A percentile compares a stretch with the other conserved stretches of the same genome.
phyloP scores from a whole-genome alignment of 768 basidiomycete genomes.

The Termitomyces sp. region DNA sequence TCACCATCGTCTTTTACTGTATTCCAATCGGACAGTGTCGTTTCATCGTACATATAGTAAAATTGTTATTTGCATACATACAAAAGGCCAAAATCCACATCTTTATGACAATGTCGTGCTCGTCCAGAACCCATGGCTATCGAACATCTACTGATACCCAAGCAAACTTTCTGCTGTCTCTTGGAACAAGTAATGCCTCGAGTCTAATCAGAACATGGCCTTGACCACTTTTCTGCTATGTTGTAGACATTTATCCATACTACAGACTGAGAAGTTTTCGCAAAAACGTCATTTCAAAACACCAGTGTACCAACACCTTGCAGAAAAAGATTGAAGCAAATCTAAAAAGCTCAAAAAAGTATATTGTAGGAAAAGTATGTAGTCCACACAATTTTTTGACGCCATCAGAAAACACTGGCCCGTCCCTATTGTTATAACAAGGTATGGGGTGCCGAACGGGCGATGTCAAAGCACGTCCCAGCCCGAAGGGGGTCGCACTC shows the following conservation, averaged over 20 bases:
- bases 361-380: neutral
- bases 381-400: conserved; percentile 23
- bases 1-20: neutral
- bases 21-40: neutral
- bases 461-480: conserved; percentile 51
- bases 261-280: no score
- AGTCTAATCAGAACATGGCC: neutral
- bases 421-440: conserved; percentile 58
- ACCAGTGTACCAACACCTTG: no score
- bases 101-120: neutral
- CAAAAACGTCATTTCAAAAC: no score
- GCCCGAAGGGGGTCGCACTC: conserved; percentile 38
- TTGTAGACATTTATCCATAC: neutral
- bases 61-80: neutral
- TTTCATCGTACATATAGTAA: neutral
- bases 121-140: neutral
- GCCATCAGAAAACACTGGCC: conserved; percentile 49
- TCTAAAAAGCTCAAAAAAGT: neutral
- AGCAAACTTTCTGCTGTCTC: neutral
- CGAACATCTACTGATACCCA: neutral
- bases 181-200: neutral
- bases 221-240: neutral
- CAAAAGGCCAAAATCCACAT: neutral
- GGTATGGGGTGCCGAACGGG: conserved; percentile 56
- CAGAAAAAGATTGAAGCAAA: neutral